Conservation (phyloP, 1,284 basidiomycete species). For the Cryptococcus hybrid region DNA sequence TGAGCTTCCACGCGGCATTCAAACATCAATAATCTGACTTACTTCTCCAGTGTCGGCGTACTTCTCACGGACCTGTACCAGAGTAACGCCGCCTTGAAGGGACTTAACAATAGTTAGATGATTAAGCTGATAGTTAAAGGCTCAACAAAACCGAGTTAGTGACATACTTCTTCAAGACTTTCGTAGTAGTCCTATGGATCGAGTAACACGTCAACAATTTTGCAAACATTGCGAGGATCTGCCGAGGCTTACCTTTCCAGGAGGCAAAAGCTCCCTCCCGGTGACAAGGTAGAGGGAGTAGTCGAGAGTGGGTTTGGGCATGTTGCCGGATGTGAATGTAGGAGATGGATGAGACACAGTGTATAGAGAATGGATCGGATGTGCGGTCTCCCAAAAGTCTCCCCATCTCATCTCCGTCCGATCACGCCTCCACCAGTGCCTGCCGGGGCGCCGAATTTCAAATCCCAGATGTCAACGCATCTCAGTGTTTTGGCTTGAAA, state of each 20-base stretch:
- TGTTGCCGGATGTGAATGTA: not conserved
- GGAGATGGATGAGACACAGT: too few species aligned
- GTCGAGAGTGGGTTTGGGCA: conserved; percentile 55
- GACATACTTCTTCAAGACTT: conserved; percentile 69
- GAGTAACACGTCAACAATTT: not conserved
- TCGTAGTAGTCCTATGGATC: conserved; percentile 64
- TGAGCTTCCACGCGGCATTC: not conserved
- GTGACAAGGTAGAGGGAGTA: conserved; percentile 86
- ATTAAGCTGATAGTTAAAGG: not conserved
- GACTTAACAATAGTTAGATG: conserved; percentile 53
- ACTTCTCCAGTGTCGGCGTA: conserved; percentile 73
- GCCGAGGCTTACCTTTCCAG: conserved; percentile 62
- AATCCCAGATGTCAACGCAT: too few species aligned
- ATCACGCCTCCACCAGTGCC: too few species aligned
- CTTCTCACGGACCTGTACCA: conserved; percentile 90
- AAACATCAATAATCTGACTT: conserved; percentile 16
- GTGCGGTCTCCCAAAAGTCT: too few species aligned
- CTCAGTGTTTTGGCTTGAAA: too few species aligned
- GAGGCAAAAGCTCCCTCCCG: conserved; percentile 71
- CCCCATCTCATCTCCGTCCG: too few species aligned
- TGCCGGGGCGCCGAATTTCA: too few species aligned
- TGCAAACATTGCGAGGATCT: not conserved
- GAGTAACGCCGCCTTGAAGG: conserved; percentile 77
- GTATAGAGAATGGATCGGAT: too few species aligned
- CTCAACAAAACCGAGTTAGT: not conserved